Conservation (phyloP, 768 basidiomycete genomes). For the Cystobasidium tubakii region DNA sequence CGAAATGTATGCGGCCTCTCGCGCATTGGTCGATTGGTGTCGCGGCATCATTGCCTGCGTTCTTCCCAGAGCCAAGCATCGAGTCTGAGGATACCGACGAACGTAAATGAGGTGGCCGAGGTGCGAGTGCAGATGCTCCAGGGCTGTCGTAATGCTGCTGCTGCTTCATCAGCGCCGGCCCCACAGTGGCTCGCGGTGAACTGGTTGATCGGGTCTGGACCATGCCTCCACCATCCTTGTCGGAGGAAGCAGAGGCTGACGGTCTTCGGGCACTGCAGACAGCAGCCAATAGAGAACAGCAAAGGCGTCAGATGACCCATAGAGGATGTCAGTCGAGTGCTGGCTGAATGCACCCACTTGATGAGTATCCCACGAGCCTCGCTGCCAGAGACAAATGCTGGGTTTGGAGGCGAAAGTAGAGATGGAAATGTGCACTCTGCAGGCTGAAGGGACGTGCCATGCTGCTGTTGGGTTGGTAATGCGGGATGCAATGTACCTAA, state of each 20-base stretch:
- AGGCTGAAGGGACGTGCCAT: background rate
- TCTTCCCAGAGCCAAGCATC: background rate
- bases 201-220: slow-evolving; percentile 5
- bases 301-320: background rate
- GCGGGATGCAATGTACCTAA: too few relatives aligned
- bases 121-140: background rate
- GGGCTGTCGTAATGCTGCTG: background rate
- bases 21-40: background rate
- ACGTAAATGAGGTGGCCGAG: slow-evolving; percentile 2
- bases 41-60: background rate
- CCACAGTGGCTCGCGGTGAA: background rate
- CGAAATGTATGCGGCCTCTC: slow-evolving; percentile 21
- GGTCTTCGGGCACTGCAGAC: background rate
- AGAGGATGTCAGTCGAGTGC: too few relatives aligned
- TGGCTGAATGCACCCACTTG: slow-evolving; percentile 15
- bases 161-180: background rate
- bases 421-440: slow-evolving; percentile 27
- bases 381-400: slow-evolving; percentile 34
- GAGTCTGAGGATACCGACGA: slow-evolving; percentile 18
- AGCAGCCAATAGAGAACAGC: background rate
- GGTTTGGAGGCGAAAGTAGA: slow-evolving; percentile 30
- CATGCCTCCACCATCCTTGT: background rate
- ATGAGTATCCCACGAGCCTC: slow-evolving; percentile 30
- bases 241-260: too few relatives aligned
- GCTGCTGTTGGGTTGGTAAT: background rate